Conservation (phyloP, 306 rosid genomes). For the Albizia julibrissin region DNA sequence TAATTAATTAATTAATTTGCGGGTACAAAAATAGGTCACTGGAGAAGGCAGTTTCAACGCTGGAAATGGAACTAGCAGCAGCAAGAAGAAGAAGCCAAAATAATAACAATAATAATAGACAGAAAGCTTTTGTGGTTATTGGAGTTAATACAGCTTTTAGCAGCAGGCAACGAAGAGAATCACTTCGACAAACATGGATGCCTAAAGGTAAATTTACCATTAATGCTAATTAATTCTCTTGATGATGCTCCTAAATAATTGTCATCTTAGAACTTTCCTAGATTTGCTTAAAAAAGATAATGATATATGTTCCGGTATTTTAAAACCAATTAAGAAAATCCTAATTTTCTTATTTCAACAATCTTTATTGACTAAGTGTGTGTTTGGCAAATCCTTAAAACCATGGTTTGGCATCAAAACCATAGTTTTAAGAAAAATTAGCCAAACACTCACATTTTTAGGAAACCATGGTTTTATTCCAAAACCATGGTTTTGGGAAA, state of each 20-base stretch:
- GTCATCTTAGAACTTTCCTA: no score
- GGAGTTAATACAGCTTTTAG: constrained; percentile 94
- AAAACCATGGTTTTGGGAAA: no score
- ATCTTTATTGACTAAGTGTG: not conserved
- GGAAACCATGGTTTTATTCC: no score
- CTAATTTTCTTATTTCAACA: not conserved
- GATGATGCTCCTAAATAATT: no score
- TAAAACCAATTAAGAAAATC: not conserved
- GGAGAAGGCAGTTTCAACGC: constrained; percentile 66
- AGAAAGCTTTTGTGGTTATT: constrained; percentile 80
- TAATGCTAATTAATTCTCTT: not conserved
- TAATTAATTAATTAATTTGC: not conserved
- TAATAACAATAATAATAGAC: constrained; percentile 20
- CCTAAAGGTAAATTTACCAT: constrained; percentile 52
- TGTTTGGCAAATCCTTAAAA: no score
- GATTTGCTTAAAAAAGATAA: no score
- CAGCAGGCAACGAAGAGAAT: constrained; percentile 75
- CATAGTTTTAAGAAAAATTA: no score
- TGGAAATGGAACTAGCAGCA: constrained; percentile 77
- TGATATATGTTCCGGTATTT: no score
- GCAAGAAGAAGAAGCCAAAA: constrained; percentile 42
- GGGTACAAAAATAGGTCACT: constrained; percentile 49
- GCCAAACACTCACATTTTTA: no score
- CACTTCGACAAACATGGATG: constrained; percentile 83
- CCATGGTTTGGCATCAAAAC: no score